Evolutionary conservation across 208 protist species (phyloP), one percentile per base, ranked within the genome.

Genomic region (Endotrypanum monterogeii): DNA sequence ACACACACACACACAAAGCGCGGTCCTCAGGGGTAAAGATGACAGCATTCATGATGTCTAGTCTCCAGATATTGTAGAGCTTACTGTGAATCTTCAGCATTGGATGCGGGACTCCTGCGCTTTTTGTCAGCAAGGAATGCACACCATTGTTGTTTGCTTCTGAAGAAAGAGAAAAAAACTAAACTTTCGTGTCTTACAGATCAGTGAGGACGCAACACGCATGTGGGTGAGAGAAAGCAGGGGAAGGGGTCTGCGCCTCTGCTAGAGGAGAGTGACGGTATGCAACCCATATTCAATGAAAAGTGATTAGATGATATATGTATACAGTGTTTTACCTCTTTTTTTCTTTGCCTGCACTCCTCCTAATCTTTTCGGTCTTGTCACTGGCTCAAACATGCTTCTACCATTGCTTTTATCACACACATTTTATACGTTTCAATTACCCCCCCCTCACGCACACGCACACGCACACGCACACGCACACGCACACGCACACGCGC

Each of bases 311-410:
- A n/a, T 23, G 60, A 25, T 9, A 14, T 65, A n/a, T 23, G 16
- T 28, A n/a, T 32, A 25, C 63, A 32, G 11, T 54, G 18, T 68
- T 25, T 9, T 39, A 14, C 50, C 54, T 62, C 51, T 73, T 56
- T 62, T 41, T 3, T 73, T 67, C 30, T 57, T 25, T 37, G 14
- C 32, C 66, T n/a, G n/a, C n/a, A n/a, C n/a, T 69, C 25, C 56
- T 55, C 69, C 60, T 35, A 37, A 70, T 44, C 51, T 55, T 51
- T 37, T 44, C 35, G 4, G 3, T 61, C 56, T 63, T 25, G 32
- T 46, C 8, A 48, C 60, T 48, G 60, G 23, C 23, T 46, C 60
- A 30, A 48, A 65, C 60, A 65, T 39, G 37, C 60, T 46, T 44
- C 23, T n/a, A n/a, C n/a, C n/a, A n/a, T n/a, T n/a, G 32, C 57